Evolutionary conservation across 2,329 filamentous ascomycete species (phyloP).

Genomic region (Byssothecium circinans): DNA sequence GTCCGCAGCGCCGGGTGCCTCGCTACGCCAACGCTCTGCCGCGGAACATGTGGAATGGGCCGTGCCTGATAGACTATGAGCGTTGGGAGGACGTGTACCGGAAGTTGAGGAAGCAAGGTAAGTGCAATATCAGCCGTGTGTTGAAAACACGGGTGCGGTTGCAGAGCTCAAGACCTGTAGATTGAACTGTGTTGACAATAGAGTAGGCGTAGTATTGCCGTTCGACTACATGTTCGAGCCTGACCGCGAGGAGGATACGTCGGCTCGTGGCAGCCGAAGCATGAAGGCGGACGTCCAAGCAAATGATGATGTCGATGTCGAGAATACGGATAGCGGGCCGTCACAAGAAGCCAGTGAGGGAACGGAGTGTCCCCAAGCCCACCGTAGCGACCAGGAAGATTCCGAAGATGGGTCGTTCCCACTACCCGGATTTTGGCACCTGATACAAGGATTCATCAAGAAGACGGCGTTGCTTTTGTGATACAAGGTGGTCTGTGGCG

Average conservation of each 20-base stretch:
- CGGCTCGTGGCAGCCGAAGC: too few relatives aligned
- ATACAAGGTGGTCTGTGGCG: not conserved
- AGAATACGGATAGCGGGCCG: not conserved
- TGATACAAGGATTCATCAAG: not conserved
- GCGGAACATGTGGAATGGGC: not conserved
- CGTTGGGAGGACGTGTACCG: constrained; percentile 7
- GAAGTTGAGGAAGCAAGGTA: constrained; percentile 5
- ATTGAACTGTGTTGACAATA: not conserved
- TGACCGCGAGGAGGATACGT: not conserved
- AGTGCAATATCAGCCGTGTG: not conserved
- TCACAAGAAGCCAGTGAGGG: not conserved
- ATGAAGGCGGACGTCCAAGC: too few relatives aligned
- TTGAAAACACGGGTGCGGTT: too few relatives aligned
- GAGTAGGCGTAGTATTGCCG: constrained; percentile 2
- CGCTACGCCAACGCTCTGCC: not conserved
- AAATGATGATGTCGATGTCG: too few relatives aligned
- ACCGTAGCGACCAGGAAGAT: not conserved
- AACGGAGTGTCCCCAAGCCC: not conserved
- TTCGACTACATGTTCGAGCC: constrained; percentile 2
- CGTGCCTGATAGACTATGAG: constrained; percentile 12
- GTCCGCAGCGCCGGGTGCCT: not conserved
- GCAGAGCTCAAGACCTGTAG: not conserved
- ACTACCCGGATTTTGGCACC: not conserved
- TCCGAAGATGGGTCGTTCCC: not conserved
- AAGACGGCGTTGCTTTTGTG: not conserved